Evolutionary conservation across 805 yeast species (phyloP).

Genomic region (Pichia kluyveri): DNA sequence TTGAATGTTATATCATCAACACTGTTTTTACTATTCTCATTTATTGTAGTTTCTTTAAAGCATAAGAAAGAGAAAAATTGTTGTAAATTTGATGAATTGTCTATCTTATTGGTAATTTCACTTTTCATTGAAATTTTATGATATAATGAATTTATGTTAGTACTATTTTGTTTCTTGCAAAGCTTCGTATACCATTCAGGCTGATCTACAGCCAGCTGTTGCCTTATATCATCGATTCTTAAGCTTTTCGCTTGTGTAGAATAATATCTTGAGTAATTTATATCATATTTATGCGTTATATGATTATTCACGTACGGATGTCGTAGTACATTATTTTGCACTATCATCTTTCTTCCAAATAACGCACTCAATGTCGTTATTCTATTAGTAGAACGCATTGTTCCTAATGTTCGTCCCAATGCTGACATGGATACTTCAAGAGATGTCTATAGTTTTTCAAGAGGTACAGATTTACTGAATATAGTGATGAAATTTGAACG

Average conservation of each 20-base stretch:
- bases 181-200: slow-evolving; percentile 8
- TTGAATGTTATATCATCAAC: slow-evolving; percentile 5
- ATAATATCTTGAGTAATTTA: neutral
- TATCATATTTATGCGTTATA: neutral
- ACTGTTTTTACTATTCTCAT: neutral
- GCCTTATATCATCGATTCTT: neutral
- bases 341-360: neutral
- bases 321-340: neutral
- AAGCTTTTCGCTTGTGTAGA: neutral
- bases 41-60: neutral
- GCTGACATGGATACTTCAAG: neutral
- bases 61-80: slow-evolving; percentile 5
- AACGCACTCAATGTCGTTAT: neutral
- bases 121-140: neutral
- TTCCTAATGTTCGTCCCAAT: neutral
- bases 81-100: slow-evolving; percentile 8
- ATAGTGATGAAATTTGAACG: no score
- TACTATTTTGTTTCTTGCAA: slow-evolving; percentile 3
- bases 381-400: neutral
- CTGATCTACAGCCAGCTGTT: neutral
- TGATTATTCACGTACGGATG: neutral
- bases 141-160: neutral
- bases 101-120: neutral
- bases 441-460: no score
- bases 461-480: no score